Evolutionary conservation across 2,329 filamentous ascomycete species (phyloP), one percentile per base, ranked within the genome.

Genomic region (Phoma herbarum): DNA sequence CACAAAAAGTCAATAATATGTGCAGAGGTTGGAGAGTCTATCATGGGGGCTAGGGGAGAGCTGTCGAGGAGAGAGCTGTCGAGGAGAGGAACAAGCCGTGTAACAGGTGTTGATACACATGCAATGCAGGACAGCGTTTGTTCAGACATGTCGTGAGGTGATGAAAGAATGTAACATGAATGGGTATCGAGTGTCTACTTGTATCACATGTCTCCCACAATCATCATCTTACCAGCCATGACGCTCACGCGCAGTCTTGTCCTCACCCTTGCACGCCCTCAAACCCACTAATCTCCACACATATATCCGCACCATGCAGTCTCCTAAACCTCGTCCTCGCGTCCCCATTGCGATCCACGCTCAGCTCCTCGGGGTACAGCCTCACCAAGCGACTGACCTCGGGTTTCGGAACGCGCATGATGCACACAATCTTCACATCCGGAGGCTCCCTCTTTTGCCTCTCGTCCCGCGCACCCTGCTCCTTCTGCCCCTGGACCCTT

Each of bases 281-380:
- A 9, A 39, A 11, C 20, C 70, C 73, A 46, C 63, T 72, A 31
- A 76, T 60, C 67, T 76, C 75, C 23, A 76, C 58, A 59, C 71
- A 70, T 2, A 77, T 67, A 18, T 76, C 73, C 10, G 70, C 65
- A 1, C 73, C 72, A 60, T 70, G 66, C 44, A 75, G 37, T 35
- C 59, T 69, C 31, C 71, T 52, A 42, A 76, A 77, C 56, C 65
- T 45, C 2, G 74, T 77, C 54, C 75, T 56, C 7, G 73, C 74
- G 62, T 77, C 74, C 9, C 71, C 68, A 7, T 65, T 65, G 35
- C 65, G 61, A 54, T 75, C 73, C 23, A 73, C 61, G 9, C 43
- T 64, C 45, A 81, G 78, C 62, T 86, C 84, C 52, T 86, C 85
- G 16, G 87, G 78, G 63, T 85, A 85, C 71, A 82, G 79, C 28